Conservation (phyloP, 192 early-diverging fungal species). For the Podila epicladia region DNA sequence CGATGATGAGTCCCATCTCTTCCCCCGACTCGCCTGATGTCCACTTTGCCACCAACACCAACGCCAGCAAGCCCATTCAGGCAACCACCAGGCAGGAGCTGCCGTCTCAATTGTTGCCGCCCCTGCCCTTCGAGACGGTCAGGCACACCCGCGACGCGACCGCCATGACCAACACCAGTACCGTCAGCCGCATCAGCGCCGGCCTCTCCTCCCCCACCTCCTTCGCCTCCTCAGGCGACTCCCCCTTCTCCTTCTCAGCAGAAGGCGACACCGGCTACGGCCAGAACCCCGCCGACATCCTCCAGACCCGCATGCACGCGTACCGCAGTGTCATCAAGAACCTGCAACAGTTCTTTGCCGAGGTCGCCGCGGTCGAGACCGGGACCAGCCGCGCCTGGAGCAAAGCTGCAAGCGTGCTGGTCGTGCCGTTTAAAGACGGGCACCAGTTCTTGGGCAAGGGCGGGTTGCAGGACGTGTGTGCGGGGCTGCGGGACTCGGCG, state of each 20-base stretch:
- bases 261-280: slow-evolving; percentile 31
- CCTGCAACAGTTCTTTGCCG: slow-evolving; percentile 48
- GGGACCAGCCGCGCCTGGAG: slow-evolving; percentile 23
- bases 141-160: slow-evolving; percentile 25
- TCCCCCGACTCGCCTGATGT: slow-evolving; percentile 16
- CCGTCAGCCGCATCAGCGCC: slow-evolving; percentile 19
- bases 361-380: slow-evolving; percentile 42
- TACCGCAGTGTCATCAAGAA: slow-evolving; percentile 50
- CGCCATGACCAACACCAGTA: slow-evolving; percentile 28
- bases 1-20: slow-evolving; percentile 5
- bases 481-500: slow-evolving; percentile 36
- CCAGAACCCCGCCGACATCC: slow-evolving; percentile 51
- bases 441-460: slow-evolving; percentile 45
- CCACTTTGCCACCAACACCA: slow-evolving; percentile 5
- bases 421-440: slow-evolving; percentile 46
- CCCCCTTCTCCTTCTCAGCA: not conserved
- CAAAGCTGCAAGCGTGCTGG: slow-evolving; percentile 30
- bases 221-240: too few species aligned
- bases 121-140: slow-evolving; percentile 6
- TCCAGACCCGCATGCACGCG: slow-evolving; percentile 45
- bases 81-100: not conserved
- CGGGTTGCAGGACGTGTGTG: slow-evolving; percentile 51
- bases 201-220: too few species aligned
- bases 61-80: slow-evolving; percentile 2
- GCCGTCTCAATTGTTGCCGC: not conserved